These are phyloP conservation scores for Coemansia sp. DNA, from an alignment of 192 early-diverging fungal species.

Conservation along the genomic window DNA sequence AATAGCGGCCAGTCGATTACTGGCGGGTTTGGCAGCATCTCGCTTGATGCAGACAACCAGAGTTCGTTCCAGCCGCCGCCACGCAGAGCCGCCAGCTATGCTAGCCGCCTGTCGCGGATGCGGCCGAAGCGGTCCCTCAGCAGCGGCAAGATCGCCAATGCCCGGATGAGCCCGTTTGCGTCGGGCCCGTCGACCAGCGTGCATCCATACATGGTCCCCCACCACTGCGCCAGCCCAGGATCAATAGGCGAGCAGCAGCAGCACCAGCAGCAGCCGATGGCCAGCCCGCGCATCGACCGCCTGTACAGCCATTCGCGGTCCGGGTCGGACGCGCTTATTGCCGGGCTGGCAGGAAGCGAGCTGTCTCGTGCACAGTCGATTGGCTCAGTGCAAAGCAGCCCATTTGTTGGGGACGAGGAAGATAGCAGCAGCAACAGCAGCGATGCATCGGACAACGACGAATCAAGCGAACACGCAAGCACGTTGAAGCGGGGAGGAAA, in stretches of 20 bases:
- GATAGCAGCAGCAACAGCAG: conserved; percentile 1
- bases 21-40: conserved; percentile 14
- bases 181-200: conserved; percentile 6
- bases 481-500: not conserved
- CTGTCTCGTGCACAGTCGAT: not conserved
- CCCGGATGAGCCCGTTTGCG: conserved; percentile 27
- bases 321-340: not conserved
- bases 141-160: conserved; percentile 22
- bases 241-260: not conserved
- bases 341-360: not conserved
- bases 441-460: conserved; percentile 25
- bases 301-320: conserved; percentile 6
- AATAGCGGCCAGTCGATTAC: conserved; percentile 12
- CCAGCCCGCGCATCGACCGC: conserved; percentile 4
- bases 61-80: conserved; percentile 11
- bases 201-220: conserved; percentile 21
- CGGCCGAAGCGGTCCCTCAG: conserved; percentile 34
- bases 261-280: not conserved
- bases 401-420: not conserved
- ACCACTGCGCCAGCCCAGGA: conserved; percentile 12
- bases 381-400: conserved; percentile 5
- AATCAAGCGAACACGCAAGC: conserved; percentile 13
- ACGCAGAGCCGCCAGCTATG: conserved; percentile 8
- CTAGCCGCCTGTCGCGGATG: conserved; percentile 14
- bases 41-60: conserved; percentile 7